Conservation (phyloP, 257 asterid species). For the Cruciata laevipes region DNA sequence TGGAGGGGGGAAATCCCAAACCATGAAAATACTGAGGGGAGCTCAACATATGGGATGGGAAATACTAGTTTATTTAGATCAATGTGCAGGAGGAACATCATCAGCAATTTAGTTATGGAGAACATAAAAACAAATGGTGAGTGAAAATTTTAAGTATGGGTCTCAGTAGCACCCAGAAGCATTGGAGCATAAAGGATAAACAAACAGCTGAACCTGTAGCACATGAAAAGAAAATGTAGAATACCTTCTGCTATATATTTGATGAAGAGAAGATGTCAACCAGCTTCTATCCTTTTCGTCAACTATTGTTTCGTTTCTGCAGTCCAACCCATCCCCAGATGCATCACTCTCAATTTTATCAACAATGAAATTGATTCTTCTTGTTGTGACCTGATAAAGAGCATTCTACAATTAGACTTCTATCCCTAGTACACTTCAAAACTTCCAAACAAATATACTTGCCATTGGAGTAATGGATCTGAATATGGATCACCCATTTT, state of each 20-base stretch:
- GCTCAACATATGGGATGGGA: neutral
- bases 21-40: neutral
- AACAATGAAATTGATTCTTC: constrained; percentile 82
- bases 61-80: neutral
- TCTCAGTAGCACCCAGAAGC: neutral
- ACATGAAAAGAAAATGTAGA: constrained; percentile 20
- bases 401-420: constrained; percentile 9
- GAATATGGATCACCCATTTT: neutral
- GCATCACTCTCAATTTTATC: constrained; percentile 52
- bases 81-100: neutral
- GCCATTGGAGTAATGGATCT: neutral
- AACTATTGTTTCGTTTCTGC: constrained; percentile 41
- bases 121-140: neutral
- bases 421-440: neutral
- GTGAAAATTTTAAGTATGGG: neutral
- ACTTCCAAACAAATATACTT: neutral
- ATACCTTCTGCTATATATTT: constrained; percentile 97
- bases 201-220: neutral
- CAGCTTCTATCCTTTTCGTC: constrained; percentile 91
- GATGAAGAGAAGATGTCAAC: constrained; percentile 89
- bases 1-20: neutral
- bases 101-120: neutral
- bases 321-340: constrained; percentile 39
- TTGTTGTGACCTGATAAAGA: constrained; percentile 73
- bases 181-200: neutral